Percentiles rank a stretch among this genome's conserved stretches.
Conservation (phyloP, 1,284 basidiomycete species). For the Veloboletus limbatus region DNA sequence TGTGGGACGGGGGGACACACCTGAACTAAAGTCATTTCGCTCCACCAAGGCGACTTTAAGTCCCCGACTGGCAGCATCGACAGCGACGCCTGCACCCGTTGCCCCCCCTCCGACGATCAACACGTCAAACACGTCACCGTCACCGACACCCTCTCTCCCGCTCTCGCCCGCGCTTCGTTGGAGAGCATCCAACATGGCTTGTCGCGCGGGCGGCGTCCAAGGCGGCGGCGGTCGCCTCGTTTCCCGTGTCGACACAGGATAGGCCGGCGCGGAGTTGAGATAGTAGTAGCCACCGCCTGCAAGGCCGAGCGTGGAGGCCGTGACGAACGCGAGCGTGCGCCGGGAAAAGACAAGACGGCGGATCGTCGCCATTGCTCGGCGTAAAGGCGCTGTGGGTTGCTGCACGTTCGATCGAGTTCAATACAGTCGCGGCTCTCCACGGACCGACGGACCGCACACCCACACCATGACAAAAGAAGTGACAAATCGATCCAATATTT, state of each 20-base stretch:
- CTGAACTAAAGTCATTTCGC: slow-evolving; percentile 88
- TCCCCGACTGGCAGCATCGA: slow-evolving; percentile 91
- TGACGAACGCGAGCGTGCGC: slow-evolving; percentile 49
- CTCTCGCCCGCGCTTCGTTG: slow-evolving; percentile 15
- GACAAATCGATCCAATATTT: neutral
- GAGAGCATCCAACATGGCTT: slow-evolving; percentile 60
- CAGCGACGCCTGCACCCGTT: slow-evolving; percentile 90
- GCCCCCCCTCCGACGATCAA: slow-evolving; percentile 92
- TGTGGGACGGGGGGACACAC: slow-evolving; percentile 40
- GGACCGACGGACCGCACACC: slow-evolving; percentile 8
- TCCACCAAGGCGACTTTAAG: slow-evolving; percentile 94
- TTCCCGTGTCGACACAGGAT: slow-evolving; percentile 58
- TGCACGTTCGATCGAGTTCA: slow-evolving; percentile 3
- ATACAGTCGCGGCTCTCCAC: neutral
- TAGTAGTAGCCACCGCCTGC: slow-evolving; percentile 65
- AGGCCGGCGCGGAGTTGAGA: slow-evolving; percentile 67
- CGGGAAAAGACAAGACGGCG: slow-evolving; percentile 50
- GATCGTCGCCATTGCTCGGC: no score
- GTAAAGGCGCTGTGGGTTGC: no score
- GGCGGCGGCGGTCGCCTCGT: slow-evolving; percentile 64
- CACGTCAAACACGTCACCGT: slow-evolving; percentile 67
- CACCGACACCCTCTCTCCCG: slow-evolving; percentile 39
- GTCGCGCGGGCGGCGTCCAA: slow-evolving; percentile 72
- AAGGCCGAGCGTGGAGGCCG: slow-evolving; percentile 49
- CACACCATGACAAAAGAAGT: neutral